Evolutionary conservation across 306 rosid genomes (phyloP).

Genomic region (Senna tora): DNA sequence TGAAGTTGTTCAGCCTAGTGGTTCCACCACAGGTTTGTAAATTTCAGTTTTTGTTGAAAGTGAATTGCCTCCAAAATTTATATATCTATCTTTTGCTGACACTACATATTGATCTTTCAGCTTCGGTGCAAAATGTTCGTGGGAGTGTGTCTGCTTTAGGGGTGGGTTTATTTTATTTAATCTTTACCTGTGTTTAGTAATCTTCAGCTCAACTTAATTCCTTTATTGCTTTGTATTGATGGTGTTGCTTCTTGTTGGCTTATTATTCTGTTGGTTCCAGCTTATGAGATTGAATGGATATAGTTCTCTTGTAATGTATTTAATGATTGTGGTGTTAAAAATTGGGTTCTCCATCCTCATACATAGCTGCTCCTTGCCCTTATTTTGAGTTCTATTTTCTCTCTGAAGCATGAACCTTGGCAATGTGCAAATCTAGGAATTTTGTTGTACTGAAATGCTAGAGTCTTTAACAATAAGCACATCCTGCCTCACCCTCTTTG

Average conservation of each 20-base stretch:
- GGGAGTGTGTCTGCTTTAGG: conserved; percentile 54
- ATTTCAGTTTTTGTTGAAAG: conserved; percentile 26
- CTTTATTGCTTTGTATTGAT: neutral
- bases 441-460: no score
- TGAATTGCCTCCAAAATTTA: neutral
- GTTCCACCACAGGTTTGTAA: conserved; percentile 68
- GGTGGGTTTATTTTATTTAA: conserved; percentile 46
- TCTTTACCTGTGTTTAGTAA: neutral
- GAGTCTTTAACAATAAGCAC: no score
- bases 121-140: conserved; percentile 67
- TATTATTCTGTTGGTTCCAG: neutral
- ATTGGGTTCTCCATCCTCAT: neutral
- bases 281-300: conserved; percentile 21
- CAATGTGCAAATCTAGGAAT: no score
- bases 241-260: neutral
- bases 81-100: conserved; percentile 38
- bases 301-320: neutral
- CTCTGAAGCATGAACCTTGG: no score
- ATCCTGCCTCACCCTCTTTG: no score
- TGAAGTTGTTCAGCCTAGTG: conserved; percentile 68
- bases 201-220: conserved; percentile 21
- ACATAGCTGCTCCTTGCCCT: neutral
- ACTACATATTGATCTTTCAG: conserved; percentile 51
- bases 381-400: neutral
- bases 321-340: conserved; percentile 7